Evolutionary conservation across 1,139 yeast species (phyloP).

Genomic region (Protomyces lactucae-debilis): DNA sequence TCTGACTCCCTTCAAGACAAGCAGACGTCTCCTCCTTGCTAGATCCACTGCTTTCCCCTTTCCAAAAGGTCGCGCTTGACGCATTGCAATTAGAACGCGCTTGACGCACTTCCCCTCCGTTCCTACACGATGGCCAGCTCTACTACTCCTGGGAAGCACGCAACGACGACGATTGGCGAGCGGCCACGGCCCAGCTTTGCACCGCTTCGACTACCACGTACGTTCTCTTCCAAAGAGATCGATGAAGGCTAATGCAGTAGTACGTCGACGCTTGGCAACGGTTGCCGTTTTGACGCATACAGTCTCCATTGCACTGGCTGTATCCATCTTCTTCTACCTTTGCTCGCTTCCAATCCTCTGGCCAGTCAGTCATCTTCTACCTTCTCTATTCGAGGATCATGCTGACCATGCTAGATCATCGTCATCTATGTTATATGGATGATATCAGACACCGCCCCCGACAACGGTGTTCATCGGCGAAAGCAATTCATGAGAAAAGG

Average conservation of each 20-base stretch:
- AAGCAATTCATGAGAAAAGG: conserved; percentile 15
- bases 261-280: conserved; percentile 58
- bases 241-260: conserved; percentile 30
- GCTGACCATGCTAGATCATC: conserved; percentile 2
- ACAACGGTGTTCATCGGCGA: conserved; percentile 11
- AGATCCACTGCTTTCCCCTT: too few relatives aligned
- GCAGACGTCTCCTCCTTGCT: too few relatives aligned
- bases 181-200: conserved; percentile 12
- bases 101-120: too few relatives aligned
- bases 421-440: conserved; percentile 23
- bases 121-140: too few relatives aligned
- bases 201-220: conserved; percentile 21
- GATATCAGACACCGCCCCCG: conserved; percentile 21
- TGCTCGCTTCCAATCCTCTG: conserved; percentile 21
- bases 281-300: conserved; percentile 66
- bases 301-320: conserved; percentile 8
- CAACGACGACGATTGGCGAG: neutral
- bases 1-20: too few relatives aligned
- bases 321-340: conserved; percentile 25
- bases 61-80: too few relatives aligned
- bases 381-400: neutral
- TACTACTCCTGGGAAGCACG: too few relatives aligned
- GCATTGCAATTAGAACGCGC: too few relatives aligned
- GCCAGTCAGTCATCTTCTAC: conserved; percentile 35
- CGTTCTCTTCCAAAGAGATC: neutral